A percentile compares a stretch with the other conserved stretches of the same genome.
Evolutionary conservation across 805 yeast genomes (phyloP).

Genomic region (Yamadazyma sp.): DNA sequence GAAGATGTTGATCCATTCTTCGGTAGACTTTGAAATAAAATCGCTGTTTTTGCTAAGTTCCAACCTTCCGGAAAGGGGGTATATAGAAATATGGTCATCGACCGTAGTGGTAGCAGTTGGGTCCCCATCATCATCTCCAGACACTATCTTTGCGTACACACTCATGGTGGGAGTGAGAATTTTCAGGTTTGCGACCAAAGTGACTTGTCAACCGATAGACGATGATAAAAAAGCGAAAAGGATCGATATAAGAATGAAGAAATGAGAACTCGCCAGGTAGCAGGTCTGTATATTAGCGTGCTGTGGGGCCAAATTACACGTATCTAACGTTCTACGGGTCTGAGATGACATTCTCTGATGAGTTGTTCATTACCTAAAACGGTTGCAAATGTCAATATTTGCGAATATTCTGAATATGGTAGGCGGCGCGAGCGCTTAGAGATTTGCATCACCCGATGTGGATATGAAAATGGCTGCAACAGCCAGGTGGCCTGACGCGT

Average conservation of each 20-base stretch:
- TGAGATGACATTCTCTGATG: slow-evolving; percentile 2
- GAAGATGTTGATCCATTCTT: slow-evolving; percentile 41
- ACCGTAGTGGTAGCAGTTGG: background rate
- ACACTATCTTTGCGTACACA: slow-evolving; percentile 38
- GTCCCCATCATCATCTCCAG: slow-evolving; percentile 23
- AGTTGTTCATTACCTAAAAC: slow-evolving; percentile 2
- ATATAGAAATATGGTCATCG: slow-evolving; percentile 18
- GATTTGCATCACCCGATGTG: no score
- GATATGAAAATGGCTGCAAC: no score
- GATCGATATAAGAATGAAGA: background rate
- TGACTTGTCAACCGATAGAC: background rate
- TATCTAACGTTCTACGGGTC: background rate
- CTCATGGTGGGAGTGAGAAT: slow-evolving; percentile 29
- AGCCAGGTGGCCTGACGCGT: no score
- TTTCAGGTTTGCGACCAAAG: background rate
- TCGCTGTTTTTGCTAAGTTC: slow-evolving; percentile 16
- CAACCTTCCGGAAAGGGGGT: slow-evolving; percentile 28
- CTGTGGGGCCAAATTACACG: no score
- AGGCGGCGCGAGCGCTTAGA: slow-evolving; percentile 1
- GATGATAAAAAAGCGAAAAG: background rate
- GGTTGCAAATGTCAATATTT: slow-evolving; percentile 4
- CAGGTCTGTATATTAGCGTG: background rate
- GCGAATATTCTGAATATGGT: slow-evolving; percentile 1
- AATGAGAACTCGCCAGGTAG: background rate
- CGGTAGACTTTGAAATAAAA: slow-evolving; percentile 14